A percentile compares a stretch with the other conserved stretches of the same genome.
Evolutionary conservation across 2,329 filamentous ascomycete genomes (phyloP).

Genomic region (Aspergillus pseudoglaucus): DNA sequence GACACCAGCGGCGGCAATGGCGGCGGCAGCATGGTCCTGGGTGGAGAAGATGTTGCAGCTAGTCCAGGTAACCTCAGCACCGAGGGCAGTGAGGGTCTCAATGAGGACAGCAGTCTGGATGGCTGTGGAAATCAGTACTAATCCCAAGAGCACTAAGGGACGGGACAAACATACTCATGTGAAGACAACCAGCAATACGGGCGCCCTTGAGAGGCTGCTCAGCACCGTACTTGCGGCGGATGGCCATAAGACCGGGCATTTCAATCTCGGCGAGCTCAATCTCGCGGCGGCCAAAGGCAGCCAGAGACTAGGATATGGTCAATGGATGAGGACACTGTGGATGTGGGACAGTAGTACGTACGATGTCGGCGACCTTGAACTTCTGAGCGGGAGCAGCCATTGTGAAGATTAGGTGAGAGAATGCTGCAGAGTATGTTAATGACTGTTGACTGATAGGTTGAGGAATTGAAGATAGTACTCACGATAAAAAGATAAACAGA

Average conservation of each 20-base stretch:
- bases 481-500: neutral
- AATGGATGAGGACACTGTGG: conserved; percentile 1
- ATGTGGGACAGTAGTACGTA: conserved; percentile 27
- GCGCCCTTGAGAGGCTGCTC: conserved; percentile 94
- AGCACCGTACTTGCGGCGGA: conserved; percentile 78
- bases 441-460: neutral
- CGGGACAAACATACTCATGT: conserved; percentile 68
- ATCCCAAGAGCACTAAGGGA: neutral
- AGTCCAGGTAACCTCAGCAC: conserved; percentile 97
- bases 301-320: conserved; percentile 56
- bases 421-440: conserved; percentile 11
- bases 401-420: conserved; percentile 21
- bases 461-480: neutral
- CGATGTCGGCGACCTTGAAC: conserved; percentile 98
- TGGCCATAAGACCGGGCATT: conserved; percentile 98
- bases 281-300: conserved; percentile 97
- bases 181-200: conserved; percentile 93
- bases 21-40: conserved; percentile 95
- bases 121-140: conserved; percentile 41
- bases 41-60: conserved; percentile 99
- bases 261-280: conserved; percentile 94
- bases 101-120: conserved; percentile 99
- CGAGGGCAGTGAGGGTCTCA: conserved; percentile 89
- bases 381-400: conserved; percentile 76
- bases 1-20: conserved; percentile 87